Evolutionary conservation across 192 early-diverging fungal genomes (phyloP).

Genomic region (Backusella morwellensis): DNA sequence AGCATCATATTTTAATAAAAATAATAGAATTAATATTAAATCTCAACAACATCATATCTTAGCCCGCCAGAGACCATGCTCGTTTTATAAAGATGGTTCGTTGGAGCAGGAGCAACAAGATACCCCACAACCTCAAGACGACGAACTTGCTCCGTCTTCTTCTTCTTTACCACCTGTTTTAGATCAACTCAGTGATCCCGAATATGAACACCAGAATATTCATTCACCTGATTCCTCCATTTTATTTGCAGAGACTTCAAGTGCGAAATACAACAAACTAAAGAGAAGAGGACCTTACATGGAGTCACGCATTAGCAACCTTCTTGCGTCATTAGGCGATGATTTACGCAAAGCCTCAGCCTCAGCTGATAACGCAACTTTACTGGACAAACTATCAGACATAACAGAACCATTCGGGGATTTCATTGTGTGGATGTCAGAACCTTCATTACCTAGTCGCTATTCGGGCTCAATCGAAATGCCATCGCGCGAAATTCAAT

Average conservation of each 20-base stretch:
- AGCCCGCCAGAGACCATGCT: conserved; percentile 31
- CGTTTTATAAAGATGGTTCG: conserved; percentile 28
- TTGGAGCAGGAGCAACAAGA: background rate
- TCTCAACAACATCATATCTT: background rate
- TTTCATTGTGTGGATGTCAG: conserved; percentile 16
- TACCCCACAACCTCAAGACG: background rate
- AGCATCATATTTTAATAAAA: background rate
- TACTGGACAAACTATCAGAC: background rate
- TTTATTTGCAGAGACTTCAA: background rate
- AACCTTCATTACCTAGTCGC: conserved; percentile 23
- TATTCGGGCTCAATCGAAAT: conserved; percentile 27
- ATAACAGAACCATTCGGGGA: background rate
- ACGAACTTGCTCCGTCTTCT: background rate
- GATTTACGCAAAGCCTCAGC: conserved; percentile 10
- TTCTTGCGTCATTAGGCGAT: background rate
- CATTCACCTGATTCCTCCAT: background rate
- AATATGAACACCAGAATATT: background rate
- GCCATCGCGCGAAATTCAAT: conserved; percentile 27
- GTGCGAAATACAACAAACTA: background rate
- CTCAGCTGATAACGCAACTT: background rate
- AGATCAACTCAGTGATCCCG: background rate
- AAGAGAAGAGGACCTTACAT: conserved; percentile 10
- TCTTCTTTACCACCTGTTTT: background rate
- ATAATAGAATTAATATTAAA: background rate
- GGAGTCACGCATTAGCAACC: conserved; percentile 14